Percentiles rank a stretch among this genome's conserved stretches.
phyloP scores from a whole-genome alignment of 2,329 filamentous ascomycete species.

The Thielaviopsis ethacetica region DNA sequence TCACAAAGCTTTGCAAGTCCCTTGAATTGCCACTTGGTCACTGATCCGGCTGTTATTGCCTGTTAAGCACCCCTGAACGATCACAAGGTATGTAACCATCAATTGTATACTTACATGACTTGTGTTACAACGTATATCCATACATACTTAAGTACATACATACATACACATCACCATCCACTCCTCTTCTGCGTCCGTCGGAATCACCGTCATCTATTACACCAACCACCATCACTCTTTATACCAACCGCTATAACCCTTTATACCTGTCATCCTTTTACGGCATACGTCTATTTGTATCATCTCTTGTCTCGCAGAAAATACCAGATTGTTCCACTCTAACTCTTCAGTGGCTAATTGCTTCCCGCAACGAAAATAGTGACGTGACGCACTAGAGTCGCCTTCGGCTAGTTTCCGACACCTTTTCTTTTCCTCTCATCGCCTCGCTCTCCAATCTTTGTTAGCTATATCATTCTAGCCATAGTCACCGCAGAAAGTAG shows the following conservation, averaged over 20 bases:
- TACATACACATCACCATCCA: too few species aligned
- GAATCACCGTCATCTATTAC: too few species aligned
- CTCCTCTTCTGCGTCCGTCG: neutral
- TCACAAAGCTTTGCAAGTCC: neutral
- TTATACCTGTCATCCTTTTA: too few species aligned
- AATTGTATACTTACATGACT: neutral
- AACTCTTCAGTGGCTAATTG: neutral
- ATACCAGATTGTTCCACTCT: neutral
- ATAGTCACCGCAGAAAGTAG: neutral
- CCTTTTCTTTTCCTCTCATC: neutral
- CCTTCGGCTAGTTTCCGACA: neutral
- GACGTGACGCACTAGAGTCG: neutral
- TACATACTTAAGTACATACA: too few species aligned
- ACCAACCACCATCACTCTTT: too few species aligned
- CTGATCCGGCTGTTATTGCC: neutral
- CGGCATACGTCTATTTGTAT: too few species aligned
- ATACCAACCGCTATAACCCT: too few species aligned
- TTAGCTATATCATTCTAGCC: neutral
- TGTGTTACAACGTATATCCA: neutral
- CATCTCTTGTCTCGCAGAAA: neutral
- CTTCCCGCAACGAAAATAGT: neutral
- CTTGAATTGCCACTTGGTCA: neutral
- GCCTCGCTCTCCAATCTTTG: neutral
- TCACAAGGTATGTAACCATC: neutral
- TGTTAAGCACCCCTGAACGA: neutral